Percentiles rank a stretch among this genome's conserved stretches.
Conservation (phyloP, 2,329 filamentous ascomycete species). For the Paecilomyces dactylethromorphus region DNA sequence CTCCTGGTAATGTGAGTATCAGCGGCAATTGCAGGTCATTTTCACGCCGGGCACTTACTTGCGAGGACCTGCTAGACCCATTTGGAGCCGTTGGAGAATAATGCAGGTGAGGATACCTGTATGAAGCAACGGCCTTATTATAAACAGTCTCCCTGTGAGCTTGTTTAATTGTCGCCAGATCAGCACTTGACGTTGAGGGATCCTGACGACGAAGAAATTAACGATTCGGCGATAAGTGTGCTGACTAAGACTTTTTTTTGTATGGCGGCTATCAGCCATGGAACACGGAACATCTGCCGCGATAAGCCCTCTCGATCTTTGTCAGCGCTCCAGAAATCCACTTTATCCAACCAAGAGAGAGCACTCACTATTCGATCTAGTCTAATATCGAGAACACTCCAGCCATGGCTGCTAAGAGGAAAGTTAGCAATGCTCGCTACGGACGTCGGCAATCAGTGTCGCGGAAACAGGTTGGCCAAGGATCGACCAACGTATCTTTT, state of each 20-base stretch:
- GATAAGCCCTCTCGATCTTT: neutral
- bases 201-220: neutral
- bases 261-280: neutral
- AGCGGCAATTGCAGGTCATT: slow-evolving; percentile 1
- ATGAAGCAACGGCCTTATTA: neutral
- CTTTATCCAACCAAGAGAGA: neutral
- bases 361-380: too few relatives aligned
- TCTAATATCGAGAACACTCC: neutral
- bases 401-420: neutral
- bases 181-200: neutral
- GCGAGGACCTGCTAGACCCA: slow-evolving; percentile 64
- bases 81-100: slow-evolving; percentile 24
- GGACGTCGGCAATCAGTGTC: neutral
- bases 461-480: neutral
- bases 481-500: neutral
- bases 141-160: neutral
- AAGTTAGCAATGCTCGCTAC: neutral
- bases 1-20: slow-evolving; percentile 34
- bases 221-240: neutral
- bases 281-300: neutral
- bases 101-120: neutral
- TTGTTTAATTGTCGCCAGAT: neutral
- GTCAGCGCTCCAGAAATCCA: neutral
- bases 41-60: slow-evolving; percentile 46
- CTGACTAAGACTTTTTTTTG: neutral